Conservation (phyloP, 2,329 filamentous ascomycete species). For the Fusarium sp. region DNA sequence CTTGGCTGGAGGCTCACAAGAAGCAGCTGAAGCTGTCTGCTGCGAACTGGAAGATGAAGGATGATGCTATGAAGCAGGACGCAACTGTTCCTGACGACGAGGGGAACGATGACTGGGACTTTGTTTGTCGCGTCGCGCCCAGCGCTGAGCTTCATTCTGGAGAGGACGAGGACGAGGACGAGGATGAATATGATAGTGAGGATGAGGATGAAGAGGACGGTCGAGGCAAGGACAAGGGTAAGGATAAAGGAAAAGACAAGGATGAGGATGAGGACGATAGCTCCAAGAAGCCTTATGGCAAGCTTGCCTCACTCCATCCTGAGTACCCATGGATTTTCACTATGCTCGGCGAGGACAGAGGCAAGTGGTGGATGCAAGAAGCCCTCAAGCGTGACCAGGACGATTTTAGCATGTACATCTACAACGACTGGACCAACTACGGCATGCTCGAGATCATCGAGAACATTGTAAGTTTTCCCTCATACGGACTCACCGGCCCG, state of each 20-base stretch:
- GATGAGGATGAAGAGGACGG: background rate
- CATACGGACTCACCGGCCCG: rapidly evolving
- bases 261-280: background rate
- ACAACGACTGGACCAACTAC: constrained; percentile 59
- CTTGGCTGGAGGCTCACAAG: constrained; percentile 42
- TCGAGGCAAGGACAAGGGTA: background rate
- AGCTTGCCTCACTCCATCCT: constrained; percentile 42
- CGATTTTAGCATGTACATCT: constrained; percentile 59
- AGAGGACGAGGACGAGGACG: background rate
- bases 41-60: constrained; percentile 39
- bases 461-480: constrained; percentile 51
- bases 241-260: background rate
- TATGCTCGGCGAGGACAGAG: constrained; percentile 30
- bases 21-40: constrained; percentile 29
- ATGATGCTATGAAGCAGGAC: constrained; percentile 36
- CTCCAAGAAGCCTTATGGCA: constrained; percentile 8
- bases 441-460: constrained; percentile 60
- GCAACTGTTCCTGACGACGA: constrained; percentile 25
- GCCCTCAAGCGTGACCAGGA: constrained; percentile 52
- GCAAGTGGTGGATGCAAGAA: constrained; percentile 41
- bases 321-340: constrained; percentile 36
- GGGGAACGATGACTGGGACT: constrained; percentile 41
- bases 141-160: background rate
- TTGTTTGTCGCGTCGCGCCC: constrained; percentile 30
- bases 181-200: background rate